Evolutionary conservation across 2,329 filamentous ascomycete species (phyloP), one percentile per base, ranked within the genome.

Genomic region (Diaporthe vexans): DNA sequence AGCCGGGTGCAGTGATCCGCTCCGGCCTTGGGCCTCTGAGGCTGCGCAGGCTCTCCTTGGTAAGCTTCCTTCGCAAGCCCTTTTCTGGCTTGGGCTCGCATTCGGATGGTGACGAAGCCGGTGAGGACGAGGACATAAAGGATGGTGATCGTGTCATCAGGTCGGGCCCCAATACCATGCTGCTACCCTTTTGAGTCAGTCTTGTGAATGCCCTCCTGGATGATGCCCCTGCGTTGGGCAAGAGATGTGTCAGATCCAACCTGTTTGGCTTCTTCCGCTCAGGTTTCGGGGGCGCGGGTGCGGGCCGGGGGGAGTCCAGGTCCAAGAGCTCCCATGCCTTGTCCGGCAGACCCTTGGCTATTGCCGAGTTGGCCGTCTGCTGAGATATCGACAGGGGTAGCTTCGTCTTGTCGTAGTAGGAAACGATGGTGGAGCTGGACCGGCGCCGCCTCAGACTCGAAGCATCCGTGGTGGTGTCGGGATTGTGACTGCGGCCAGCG

Each of bases 321-420:
- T 88, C 86, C 29, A 90, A 81, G 61, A 88, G 78, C 54, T 82
- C 81, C 70, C 83, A 84, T 0, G 86, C 83, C 77, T 90, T 90
- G 58, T 83, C 78, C 0, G 88, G 88, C 7, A 87, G 79, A 4
- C 88, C 88, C 77, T 88, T 90, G 29, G 89, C 88, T 86, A 91
- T 91, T 74, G 88, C 87, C 1, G 89, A 90, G 57, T 85, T 87
- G 0, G 89, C 90, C 0, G 89, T 90, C 79, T 91, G 89, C 77
- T 90, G 89, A 0, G 89, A 90, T 75, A 90, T 86, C n/a, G 87
- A 84, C 7, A 91, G 83, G 15, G 89, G 88, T 63, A 88, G 84
- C 77, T 89, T 89, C 7, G 86, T 80, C 78, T 88, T 88, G 81
- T 91, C 89, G 79, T 91, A 91, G 80, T 87, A 89, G 0, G 88